Evolutionary conservation across 2,329 filamentous ascomycete genomes (phyloP), one percentile per base, ranked within the genome.

Genomic region (Aureobasidium subglaciale): DNA sequence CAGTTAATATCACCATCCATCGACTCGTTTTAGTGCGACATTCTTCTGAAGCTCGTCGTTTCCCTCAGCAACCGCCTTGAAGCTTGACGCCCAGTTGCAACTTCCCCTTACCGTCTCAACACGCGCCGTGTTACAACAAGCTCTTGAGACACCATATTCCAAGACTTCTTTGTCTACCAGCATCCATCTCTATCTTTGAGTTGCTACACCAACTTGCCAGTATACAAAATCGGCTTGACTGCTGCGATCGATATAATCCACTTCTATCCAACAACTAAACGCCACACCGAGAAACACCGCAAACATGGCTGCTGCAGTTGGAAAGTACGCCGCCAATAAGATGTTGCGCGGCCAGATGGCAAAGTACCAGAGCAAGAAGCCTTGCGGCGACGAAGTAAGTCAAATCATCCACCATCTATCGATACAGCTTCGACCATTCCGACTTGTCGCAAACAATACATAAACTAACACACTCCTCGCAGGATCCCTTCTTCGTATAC

Each of bases 401-500:
- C n/a, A 18, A 29, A 10, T 30, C 32, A 16, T 56, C 42, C 18
- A 4, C 32, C 32, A 58, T 13, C 30, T 41, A 20, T 49, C 32
- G 2, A 45, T 25, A 43, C 24, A 11, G n/a, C 15, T 24, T 34
- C 10, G 11, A 18, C 16, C 24, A 13, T n/a, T n/a, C 22, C 6
- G 15, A n/a, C 22, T 4, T 25, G 2, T 3, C 15, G 10, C 29
- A 10, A 16, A 13, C 40, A n/a, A 16, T 32, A 5, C 34, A 18
- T 37, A 45, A 48, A 22, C 54, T 58, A 32, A 60, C 20, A 10
- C 53, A 59, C 32, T 61, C 56, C 2, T 25, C 43, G 8, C 64
- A 96, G 88, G 91, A 97, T 68, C 90, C 91, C 5, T 96, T 90
- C 74, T 95, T 91, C 65, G 89, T 95, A 69, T 78, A 84, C 62